phyloP scores from a whole-genome alignment of 2,329 filamentous ascomycete genomes.

The Grosmannia huntii region DNA sequence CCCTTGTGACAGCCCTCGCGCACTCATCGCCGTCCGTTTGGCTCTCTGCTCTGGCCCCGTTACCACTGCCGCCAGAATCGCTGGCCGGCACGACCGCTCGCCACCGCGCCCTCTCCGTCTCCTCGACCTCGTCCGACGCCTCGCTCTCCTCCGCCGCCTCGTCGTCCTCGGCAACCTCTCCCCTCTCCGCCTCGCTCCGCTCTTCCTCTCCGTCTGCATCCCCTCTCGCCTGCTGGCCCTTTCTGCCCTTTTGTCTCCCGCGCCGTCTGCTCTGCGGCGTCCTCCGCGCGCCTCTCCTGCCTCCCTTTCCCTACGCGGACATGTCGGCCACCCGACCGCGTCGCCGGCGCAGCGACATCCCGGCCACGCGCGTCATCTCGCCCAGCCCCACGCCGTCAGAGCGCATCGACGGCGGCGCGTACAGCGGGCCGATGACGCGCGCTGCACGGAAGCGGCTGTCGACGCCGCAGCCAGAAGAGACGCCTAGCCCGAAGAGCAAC shows the following conservation, averaged over 20 bases:
- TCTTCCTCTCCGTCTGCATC: constrained; percentile 13
- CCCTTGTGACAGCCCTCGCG: constrained; percentile 21
- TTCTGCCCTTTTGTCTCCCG: constrained; percentile 25
- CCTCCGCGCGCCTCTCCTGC: constrained; percentile 42
- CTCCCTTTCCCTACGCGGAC: constrained; percentile 36
- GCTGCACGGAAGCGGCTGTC: constrained; percentile 48
- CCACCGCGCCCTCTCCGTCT: constrained; percentile 1
- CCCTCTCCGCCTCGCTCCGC: neutral
- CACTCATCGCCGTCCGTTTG: constrained; percentile 8
- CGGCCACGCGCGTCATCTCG: constrained; percentile 74
- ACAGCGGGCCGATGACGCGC: constrained; percentile 65
- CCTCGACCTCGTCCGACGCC: constrained; percentile 2
- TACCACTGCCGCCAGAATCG: neutral
- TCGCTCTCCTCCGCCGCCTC: constrained; percentile 6
- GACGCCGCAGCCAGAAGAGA: constrained; percentile 43
- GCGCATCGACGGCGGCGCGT: constrained; percentile 27
- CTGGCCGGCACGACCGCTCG: neutral
- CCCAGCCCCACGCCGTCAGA: constrained; percentile 68
- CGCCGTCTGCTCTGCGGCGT: constrained; percentile 42
- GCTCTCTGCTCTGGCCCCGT: neutral
- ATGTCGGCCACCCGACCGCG: constrained; percentile 22
- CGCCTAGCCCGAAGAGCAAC: neutral
- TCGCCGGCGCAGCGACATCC: constrained; percentile 44
- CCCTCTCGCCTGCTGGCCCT: constrained; percentile 7
- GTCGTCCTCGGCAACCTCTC: constrained; percentile 6